phyloP scores from a whole-genome alignment of 2,329 filamentous ascomycete genomes.

The Aspergillus udagawae region DNA sequence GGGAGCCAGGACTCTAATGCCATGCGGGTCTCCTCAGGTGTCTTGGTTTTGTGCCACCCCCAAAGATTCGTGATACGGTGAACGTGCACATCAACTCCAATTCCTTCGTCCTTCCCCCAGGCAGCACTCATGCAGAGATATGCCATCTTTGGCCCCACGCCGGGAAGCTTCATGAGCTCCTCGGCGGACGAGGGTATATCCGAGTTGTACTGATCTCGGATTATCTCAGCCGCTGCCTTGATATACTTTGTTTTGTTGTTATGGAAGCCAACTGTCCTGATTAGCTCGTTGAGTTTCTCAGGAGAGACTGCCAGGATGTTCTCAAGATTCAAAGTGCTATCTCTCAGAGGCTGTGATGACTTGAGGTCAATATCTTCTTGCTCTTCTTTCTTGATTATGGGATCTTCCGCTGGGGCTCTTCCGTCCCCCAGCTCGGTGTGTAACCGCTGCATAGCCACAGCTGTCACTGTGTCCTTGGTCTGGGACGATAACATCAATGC shows the following conservation, averaged over 20 bases:
- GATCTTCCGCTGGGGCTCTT: background rate
- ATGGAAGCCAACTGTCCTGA: slow-evolving; percentile 84
- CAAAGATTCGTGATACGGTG: slow-evolving; percentile 92
- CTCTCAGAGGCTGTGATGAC: slow-evolving; percentile 21
- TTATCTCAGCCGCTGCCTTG: slow-evolving; percentile 68
- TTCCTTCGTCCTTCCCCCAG: slow-evolving; percentile 67
- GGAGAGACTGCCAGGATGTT: slow-evolving; percentile 72
- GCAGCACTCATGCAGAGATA: slow-evolving; percentile 80
- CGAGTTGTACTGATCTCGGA: slow-evolving; percentile 64
- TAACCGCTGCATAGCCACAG: slow-evolving; percentile 73
- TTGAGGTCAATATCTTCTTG: slow-evolving; percentile 17
- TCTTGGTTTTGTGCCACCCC: slow-evolving; percentile 82
- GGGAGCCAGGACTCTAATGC: slow-evolving; percentile 80
- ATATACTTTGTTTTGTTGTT: slow-evolving; percentile 89
- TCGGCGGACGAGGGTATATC: slow-evolving; percentile 79
- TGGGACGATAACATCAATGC: slow-evolving; percentile 88
- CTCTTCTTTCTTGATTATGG: slow-evolving; percentile 19
- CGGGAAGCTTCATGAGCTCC: slow-evolving; percentile 72
- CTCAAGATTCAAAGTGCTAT: slow-evolving; percentile 63
- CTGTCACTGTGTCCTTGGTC: slow-evolving; percentile 89
- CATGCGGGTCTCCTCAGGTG: slow-evolving; percentile 74
- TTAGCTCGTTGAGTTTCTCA: slow-evolving; percentile 65
- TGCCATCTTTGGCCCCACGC: slow-evolving; percentile 93
- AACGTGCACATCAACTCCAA: slow-evolving; percentile 92
- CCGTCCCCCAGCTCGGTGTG: slow-evolving; percentile 63